These are phyloP conservation scores for Leishmania martiniquensis DNA, from an alignment of 208 protist species.

Conservation along the genomic window DNA sequence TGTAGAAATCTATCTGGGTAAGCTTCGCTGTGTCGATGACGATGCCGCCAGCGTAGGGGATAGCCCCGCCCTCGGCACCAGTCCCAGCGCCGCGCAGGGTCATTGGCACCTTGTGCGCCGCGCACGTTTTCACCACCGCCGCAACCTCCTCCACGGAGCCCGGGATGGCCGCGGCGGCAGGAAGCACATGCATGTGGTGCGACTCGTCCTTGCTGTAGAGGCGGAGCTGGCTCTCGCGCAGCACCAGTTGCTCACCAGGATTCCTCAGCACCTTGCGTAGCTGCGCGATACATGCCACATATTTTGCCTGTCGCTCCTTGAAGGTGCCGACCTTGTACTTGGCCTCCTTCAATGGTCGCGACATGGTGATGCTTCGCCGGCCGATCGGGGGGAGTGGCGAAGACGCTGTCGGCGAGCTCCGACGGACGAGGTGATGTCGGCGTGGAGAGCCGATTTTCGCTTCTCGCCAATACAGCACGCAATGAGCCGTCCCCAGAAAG, in stretches of 20 bases:
- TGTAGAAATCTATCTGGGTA: constrained; percentile 44
- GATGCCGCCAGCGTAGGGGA: constrained; percentile 56
- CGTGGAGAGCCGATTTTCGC: not conserved
- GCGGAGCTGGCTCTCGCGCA: constrained; percentile 30
- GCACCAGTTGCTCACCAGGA: constrained; percentile 40
- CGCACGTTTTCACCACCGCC: constrained; percentile 38
- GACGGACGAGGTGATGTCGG: not conserved
- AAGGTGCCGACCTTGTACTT: constrained; percentile 23
- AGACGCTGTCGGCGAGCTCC: too few relatives aligned
- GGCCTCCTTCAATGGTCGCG: not conserved
- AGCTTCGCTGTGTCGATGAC: constrained; percentile 58
- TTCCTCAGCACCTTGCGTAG: constrained; percentile 31
- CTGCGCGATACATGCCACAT: constrained; percentile 35
- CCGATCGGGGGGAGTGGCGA: not conserved
- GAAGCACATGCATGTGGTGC: constrained; percentile 22
- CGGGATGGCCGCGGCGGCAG: constrained; percentile 38
- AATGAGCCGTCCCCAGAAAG: not conserved
- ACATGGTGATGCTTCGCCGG: not conserved
- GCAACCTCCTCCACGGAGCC: constrained; percentile 33
- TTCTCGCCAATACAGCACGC: not conserved
- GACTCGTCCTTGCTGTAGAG: constrained; percentile 43
- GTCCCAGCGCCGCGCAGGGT: constrained; percentile 57
- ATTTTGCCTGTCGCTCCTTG: constrained; percentile 34
- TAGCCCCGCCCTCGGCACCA: constrained; percentile 56
- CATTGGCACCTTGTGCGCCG: constrained; percentile 45